phyloP scores from a whole-genome alignment of 2,329 filamentous ascomycete species.

The Colletotrichum truncatum region DNA sequence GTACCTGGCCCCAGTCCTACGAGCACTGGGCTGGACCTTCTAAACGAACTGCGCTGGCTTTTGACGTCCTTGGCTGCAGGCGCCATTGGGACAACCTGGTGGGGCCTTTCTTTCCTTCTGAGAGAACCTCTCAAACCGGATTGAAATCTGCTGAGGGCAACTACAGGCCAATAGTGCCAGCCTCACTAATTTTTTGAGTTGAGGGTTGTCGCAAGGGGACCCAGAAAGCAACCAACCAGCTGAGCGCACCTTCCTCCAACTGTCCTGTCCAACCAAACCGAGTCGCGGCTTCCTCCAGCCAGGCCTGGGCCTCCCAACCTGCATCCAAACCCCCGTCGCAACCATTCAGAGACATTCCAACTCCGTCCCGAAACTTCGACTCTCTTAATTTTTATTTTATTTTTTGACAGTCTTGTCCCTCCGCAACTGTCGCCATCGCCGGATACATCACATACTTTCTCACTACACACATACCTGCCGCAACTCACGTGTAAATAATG shows the following conservation, averaged over 20 bases:
- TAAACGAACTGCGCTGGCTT: background rate
- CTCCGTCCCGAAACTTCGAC: slow-evolving; percentile 1
- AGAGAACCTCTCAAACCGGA: background rate
- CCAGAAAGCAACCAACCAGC: no score
- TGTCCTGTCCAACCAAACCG: background rate
- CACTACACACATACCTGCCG: background rate
- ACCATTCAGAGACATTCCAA: slow-evolving; percentile 23
- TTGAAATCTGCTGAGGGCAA: background rate
- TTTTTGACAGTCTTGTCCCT: background rate
- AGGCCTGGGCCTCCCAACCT: slow-evolving; percentile 8
- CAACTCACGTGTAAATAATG: slow-evolving; percentile 2
- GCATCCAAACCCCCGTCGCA: background rate
- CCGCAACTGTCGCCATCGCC: slow-evolving; percentile 2
- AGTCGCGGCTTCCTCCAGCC: slow-evolving; percentile 7
- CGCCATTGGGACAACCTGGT: background rate
- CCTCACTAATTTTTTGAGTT: background rate
- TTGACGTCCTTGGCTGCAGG: background rate
- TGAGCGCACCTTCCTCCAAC: no score
- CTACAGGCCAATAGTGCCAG: no score
- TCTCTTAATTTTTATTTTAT: background rate
- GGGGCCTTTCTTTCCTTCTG: slow-evolving; percentile 8
- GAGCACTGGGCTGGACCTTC: background rate
- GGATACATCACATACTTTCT: slow-evolving; percentile 7
- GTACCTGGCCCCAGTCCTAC: background rate
- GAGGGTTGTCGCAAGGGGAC: background rate